Conservation (phyloP, 1,284 basidiomycete genomes). For the Moniliella sp. region DNA sequence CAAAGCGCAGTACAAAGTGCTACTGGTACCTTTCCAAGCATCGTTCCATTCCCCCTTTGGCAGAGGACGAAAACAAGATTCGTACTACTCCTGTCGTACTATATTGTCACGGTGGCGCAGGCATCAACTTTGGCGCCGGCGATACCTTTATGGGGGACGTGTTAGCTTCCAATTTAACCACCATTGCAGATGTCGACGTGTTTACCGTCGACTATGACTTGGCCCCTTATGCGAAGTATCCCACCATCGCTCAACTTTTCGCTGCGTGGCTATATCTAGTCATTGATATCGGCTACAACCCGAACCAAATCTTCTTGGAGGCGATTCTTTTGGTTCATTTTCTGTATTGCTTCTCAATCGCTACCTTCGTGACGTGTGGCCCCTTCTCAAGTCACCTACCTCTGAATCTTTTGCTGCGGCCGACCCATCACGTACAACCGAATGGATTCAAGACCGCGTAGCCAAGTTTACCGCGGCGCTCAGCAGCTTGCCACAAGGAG, state of each 20-base stretch:
- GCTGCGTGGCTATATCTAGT: conserved; percentile 20
- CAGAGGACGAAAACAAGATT: too few relatives aligned
- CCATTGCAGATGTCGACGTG: conserved; percentile 12
- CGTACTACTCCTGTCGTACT: too few relatives aligned
- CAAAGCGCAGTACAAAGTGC: too few relatives aligned
- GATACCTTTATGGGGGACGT: conserved; percentile 24
- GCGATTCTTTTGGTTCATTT: conserved; percentile 23
- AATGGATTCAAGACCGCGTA: too few relatives aligned
- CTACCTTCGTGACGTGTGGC: too few relatives aligned
- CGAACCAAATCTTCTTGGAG: conserved; percentile 23
- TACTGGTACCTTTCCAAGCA: too few relatives aligned
- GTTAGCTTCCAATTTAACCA: conserved; percentile 15
- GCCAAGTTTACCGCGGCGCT: too few relatives aligned
- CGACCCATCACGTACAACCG: too few relatives aligned
- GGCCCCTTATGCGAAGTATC: conserved; percentile 17
- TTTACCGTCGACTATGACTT: conserved; percentile 31
- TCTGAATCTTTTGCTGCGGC: too few relatives aligned
- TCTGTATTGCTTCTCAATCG: conserved; percentile 18
- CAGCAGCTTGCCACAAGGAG: too few relatives aligned
- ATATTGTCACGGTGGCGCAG: conserved; percentile 29
- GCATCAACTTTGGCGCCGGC: conserved; percentile 24
- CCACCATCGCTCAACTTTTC: conserved; percentile 18
- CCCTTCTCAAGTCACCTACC: too few relatives aligned
- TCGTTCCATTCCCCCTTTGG: too few relatives aligned
- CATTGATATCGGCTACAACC: conserved; percentile 16